Conservation (phyloP, 164 flowering plant species). For the Magnolia officinalis region DNA sequence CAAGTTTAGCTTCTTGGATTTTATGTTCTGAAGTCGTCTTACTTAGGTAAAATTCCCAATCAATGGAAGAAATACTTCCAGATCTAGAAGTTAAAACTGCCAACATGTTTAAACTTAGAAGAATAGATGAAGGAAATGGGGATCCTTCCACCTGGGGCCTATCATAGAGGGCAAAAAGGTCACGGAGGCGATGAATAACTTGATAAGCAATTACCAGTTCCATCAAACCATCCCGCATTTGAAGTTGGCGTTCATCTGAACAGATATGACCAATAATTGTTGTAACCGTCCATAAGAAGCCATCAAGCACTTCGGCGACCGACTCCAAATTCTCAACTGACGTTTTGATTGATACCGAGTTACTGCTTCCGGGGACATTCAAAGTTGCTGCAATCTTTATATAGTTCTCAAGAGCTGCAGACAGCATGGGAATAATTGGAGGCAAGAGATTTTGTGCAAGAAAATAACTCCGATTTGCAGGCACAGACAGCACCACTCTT, state of each 20-base stretch:
- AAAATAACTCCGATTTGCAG: conserved; percentile 79
- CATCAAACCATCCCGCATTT: conserved; percentile 80
- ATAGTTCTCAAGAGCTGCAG: conserved; percentile 88
- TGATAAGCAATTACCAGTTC: conserved; percentile 83
- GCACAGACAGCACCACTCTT: conserved; percentile 54
- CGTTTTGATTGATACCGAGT: conserved; percentile 37
- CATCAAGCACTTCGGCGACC: conserved; percentile 72
- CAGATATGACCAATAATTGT: conserved; percentile 56
- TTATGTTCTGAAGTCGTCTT: conserved; percentile 16
- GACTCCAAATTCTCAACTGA: conserved; percentile 65
- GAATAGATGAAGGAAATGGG: conserved; percentile 82
- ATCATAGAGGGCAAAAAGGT: conserved; percentile 90
- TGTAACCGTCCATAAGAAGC: conserved; percentile 65
- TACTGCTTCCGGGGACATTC: conserved; percentile 40
- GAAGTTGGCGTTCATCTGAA: conserved; percentile 61
- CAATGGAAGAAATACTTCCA: conserved; percentile 39
- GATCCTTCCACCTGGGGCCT: conserved; percentile 94
- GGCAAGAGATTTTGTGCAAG: conserved; percentile 88
- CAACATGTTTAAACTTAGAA: conserved; percentile 67
- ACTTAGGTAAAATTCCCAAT: conserved; percentile 51
- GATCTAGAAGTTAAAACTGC: conserved; percentile 62
- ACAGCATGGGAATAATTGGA: conserved; percentile 84
- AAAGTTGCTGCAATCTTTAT: conserved; percentile 80
- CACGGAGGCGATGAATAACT: conserved; percentile 76
- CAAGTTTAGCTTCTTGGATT: conserved; percentile 21